Percentiles rank a stretch among this genome's conserved stretches.
Evolutionary conservation across 2,329 filamentous ascomycete species (phyloP).

Genomic region (Calonectria pseudoturangicola): DNA sequence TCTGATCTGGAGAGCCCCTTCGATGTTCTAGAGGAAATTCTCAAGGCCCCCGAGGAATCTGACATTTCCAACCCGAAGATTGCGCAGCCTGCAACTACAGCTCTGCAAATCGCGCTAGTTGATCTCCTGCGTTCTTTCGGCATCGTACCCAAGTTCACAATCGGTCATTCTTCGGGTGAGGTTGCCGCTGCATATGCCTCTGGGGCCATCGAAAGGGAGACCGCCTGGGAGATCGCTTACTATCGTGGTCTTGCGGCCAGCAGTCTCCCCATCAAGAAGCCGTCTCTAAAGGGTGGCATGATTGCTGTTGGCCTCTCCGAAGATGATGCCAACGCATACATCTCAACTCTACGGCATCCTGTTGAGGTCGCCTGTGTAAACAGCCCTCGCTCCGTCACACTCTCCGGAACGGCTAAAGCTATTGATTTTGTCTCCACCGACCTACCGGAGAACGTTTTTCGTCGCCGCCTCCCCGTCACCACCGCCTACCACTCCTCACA

Average conservation of each 20-base stretch:
- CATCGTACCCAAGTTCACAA: slow-evolving; percentile 58
- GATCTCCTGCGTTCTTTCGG: slow-evolving; percentile 61
- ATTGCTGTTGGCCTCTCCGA: slow-evolving; percentile 62
- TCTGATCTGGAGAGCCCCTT: slow-evolving; percentile 57
- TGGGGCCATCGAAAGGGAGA: slow-evolving; percentile 59
- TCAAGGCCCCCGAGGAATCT: slow-evolving; percentile 53
- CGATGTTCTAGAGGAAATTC: slow-evolving; percentile 61
- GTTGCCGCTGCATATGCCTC: slow-evolving; percentile 67
- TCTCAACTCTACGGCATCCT: slow-evolving; percentile 46
- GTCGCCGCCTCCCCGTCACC: slow-evolving; percentile 60
- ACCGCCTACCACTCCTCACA: slow-evolving; percentile 68
- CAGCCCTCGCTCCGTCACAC: slow-evolving; percentile 64
- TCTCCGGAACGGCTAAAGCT: slow-evolving; percentile 63
- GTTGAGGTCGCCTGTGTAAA: slow-evolving; percentile 67
- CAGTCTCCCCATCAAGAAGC: slow-evolving; percentile 52
- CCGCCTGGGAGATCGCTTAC: slow-evolving; percentile 65
- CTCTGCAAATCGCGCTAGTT: slow-evolving; percentile 64
- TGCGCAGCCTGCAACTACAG: slow-evolving; percentile 64
- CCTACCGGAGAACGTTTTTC: slow-evolving; percentile 59
- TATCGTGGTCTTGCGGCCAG: slow-evolving; percentile 62
- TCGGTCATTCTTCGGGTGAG: slow-evolving; percentile 69
- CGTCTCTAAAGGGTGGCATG: slow-evolving; percentile 62
- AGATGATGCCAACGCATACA: slow-evolving; percentile 54
- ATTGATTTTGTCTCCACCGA: slow-evolving; percentile 58
- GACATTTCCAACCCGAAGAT: slow-evolving; percentile 54